Evolutionary conservation across 2,329 filamentous ascomycete species (phyloP).

Genomic region (Oidium heveae): DNA sequence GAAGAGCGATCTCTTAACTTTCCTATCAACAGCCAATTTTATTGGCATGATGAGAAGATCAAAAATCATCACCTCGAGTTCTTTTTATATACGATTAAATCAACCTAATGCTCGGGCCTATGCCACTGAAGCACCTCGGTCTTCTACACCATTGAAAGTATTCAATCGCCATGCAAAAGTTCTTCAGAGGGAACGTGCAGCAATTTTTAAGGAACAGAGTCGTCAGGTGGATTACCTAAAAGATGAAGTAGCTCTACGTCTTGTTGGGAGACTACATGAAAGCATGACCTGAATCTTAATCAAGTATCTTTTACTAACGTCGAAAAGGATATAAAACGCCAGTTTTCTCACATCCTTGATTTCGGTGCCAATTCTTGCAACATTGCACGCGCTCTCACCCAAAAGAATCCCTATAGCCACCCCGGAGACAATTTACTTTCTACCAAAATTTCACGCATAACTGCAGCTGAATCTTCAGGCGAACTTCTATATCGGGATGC

Average conservation of each 20-base stretch:
- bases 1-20: too few relatives aligned
- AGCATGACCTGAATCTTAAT: conserved; percentile 6
- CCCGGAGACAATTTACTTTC: conserved; percentile 27
- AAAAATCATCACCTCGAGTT: too few relatives aligned
- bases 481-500: conserved; percentile 59
- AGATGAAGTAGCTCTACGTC: conserved; percentile 64
- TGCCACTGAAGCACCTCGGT: neutral
- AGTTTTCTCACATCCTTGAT: conserved; percentile 65
- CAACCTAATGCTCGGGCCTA: neutral
- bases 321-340: conserved; percentile 68
- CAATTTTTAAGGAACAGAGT: conserved; percentile 40
- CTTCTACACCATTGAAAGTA: conserved; percentile 41
- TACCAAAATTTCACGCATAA: conserved; percentile 45
- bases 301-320: neutral
- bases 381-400: conserved; percentile 57
- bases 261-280: conserved; percentile 69
- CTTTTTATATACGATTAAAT: too few relatives aligned
- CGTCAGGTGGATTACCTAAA: conserved; percentile 76
- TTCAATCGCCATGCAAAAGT: conserved; percentile 79
- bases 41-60: too few relatives aligned
- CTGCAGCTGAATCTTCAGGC: conserved; percentile 60
- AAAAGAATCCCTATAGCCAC: conserved; percentile 37
- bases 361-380: conserved; percentile 92
- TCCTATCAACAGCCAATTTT: too few relatives aligned
- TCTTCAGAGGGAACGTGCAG: conserved; percentile 74